phyloP scores from a whole-genome alignment of 805 yeast genomes.

The Saccharomyces eubayanus region DNA sequence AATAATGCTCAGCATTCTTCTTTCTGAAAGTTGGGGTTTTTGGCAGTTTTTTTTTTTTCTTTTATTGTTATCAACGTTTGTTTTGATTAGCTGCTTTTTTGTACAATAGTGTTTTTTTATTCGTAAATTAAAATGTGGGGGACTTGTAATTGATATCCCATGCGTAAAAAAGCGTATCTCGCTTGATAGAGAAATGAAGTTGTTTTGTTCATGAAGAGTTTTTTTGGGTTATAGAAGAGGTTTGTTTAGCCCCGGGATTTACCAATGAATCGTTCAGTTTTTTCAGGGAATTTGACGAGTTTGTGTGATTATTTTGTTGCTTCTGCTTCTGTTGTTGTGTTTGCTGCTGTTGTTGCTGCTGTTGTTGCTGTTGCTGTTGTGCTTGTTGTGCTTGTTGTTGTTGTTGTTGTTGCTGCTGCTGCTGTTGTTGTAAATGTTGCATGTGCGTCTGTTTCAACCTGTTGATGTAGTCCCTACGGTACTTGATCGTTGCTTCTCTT shows the following conservation, averaged over 20 bases:
- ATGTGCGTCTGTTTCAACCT: conserved; percentile 31
- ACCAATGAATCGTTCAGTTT: neutral
- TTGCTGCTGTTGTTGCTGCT: conserved; percentile 1
- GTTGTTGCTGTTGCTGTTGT: conserved; percentile 1
- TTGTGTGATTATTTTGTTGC: conserved; percentile 1
- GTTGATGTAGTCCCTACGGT: conserved; percentile 49
- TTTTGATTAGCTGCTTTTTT: neutral
- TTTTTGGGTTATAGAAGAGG: conserved; percentile 7
- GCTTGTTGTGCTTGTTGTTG: conserved; percentile 3
- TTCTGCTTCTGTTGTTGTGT: conserved; percentile 1
- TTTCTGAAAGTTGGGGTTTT: neutral
- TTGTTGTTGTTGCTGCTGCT: conserved; percentile 10
- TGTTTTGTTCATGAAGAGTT: conserved; percentile 4
- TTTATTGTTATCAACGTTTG: neutral
- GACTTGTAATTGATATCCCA: neutral
- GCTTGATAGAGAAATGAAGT: neutral
- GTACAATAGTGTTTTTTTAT: neutral
- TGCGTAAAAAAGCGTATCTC: neutral
- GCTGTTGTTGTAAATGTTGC: conserved; percentile 17
- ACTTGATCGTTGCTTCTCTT: conserved; percentile 59
- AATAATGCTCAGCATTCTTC: neutral
- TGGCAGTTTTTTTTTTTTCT: neutral
- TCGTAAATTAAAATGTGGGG: neutral
- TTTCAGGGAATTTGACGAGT: neutral
- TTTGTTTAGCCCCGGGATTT: conserved; percentile 1